Evolutionary conservation across 345 rosid species (phyloP).

Genomic region (Gossypium thurberi): DNA sequence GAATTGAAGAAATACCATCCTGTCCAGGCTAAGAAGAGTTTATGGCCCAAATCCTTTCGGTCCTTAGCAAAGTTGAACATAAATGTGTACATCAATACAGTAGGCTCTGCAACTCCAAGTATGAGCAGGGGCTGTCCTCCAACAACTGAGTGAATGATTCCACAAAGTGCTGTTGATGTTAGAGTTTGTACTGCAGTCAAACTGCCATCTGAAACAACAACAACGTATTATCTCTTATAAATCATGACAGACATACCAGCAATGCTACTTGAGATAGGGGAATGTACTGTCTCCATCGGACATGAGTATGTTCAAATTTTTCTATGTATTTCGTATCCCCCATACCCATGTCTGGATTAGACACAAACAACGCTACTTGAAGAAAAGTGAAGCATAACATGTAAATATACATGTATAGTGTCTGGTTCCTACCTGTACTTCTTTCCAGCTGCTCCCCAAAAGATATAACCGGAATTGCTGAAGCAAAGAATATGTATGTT

Average conservation of each 20-base stretch:
- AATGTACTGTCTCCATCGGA: too few species aligned
- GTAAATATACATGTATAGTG: not conserved
- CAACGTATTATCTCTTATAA: not conserved
- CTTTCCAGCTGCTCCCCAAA: slow-evolving; percentile 82
- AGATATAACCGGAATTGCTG: slow-evolving; percentile 80
- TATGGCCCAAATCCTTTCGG: slow-evolving; percentile 47
- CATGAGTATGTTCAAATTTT: too few species aligned
- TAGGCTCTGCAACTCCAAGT: slow-evolving; percentile 87
- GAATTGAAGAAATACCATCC: slow-evolving; percentile 47
- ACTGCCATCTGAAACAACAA: slow-evolving; percentile 46
- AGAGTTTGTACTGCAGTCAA: slow-evolving; percentile 71
- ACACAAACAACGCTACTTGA: too few species aligned
- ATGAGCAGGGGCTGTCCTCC: slow-evolving; percentile 82
- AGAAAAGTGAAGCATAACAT: not conserved
- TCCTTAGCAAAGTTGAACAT: slow-evolving; percentile 65
- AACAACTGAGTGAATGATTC: slow-evolving; percentile 66
- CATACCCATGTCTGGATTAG: too few species aligned
- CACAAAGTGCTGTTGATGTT: slow-evolving; percentile 72
- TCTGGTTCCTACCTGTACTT: slow-evolving; percentile 42
- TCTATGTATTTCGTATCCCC: too few species aligned
- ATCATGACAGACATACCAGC: slow-evolving; percentile 1
- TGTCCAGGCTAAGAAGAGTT: slow-evolving; percentile 77
- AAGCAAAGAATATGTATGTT: slow-evolving; percentile 79
- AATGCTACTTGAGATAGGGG: too few species aligned
- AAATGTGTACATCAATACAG: slow-evolving; percentile 71